phyloP scores from a whole-genome alignment of 495 filamentous ascomycete species.

The Elaphomyces granulatus region DNA sequence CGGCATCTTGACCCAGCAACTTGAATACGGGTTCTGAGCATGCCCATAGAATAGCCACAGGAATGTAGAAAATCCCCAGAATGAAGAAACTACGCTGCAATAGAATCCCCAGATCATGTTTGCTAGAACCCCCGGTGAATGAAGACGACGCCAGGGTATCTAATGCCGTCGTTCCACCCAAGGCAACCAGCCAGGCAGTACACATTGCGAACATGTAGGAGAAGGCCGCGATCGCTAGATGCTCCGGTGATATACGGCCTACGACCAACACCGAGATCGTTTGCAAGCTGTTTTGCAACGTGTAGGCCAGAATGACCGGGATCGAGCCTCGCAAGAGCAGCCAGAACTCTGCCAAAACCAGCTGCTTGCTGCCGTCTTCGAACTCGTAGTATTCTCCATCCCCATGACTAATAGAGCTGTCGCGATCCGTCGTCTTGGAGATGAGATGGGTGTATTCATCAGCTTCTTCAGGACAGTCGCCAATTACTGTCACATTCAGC shows the following conservation, averaged over 20 bases:
- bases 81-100: slow-evolving; percentile 70
- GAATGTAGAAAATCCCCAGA: slow-evolving; percentile 58
- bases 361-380: slow-evolving; percentile 6
- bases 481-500: too few relatives aligned
- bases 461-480: too few relatives aligned
- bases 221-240: slow-evolving; percentile 73
- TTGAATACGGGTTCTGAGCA: slow-evolving; percentile 66
- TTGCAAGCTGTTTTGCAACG: slow-evolving; percentile 78
- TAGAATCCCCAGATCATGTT: slow-evolving; percentile 67
- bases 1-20: slow-evolving; percentile 62
- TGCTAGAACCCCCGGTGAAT: slow-evolving; percentile 76
- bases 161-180: slow-evolving; percentile 84
- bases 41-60: slow-evolving; percentile 62
- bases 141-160: slow-evolving; percentile 77
- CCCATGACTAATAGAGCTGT: slow-evolving; percentile 4
- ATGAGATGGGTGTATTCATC: slow-evolving; percentile 36
- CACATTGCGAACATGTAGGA: slow-evolving; percentile 92
- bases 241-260: slow-evolving; percentile 65
- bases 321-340: slow-evolving; percentile 52
- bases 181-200: slow-evolving; percentile 77
- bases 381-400: slow-evolving; percentile 4
- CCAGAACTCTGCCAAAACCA: slow-evolving; percentile 48
- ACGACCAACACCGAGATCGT: slow-evolving; percentile 75
- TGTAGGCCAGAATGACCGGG: slow-evolving; percentile 80
- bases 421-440: slow-evolving; percentile 20